A percentile compares a stretch with the other conserved stretches of the same genome.
phyloP scores from a whole-genome alignment of 371 early-diverging fungal species.

The Mucor sp. region DNA sequence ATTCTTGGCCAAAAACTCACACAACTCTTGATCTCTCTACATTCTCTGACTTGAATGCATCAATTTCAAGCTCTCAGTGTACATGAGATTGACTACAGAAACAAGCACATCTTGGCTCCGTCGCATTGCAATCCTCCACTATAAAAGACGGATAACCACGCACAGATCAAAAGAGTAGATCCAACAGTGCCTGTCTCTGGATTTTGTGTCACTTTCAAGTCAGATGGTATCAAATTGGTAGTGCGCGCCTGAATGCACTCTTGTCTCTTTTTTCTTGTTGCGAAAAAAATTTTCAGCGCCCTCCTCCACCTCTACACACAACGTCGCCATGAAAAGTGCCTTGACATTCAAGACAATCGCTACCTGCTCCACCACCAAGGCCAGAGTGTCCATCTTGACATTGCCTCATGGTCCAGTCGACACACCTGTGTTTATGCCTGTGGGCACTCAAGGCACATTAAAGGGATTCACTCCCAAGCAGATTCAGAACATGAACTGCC shows the following conservation, averaged over 20 bases:
- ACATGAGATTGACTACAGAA: too few relatives aligned
- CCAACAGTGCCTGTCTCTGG: neutral
- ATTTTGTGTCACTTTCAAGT: neutral
- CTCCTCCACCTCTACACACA: neutral
- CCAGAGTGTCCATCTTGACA: slow-evolving; percentile 77
- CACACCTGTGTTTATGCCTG: slow-evolving; percentile 97
- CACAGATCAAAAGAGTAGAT: too few relatives aligned
- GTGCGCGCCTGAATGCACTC: neutral
- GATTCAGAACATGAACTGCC: slow-evolving; percentile 82
- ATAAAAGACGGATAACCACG: too few relatives aligned
- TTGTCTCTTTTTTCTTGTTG: neutral
- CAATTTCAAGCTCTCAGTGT: too few relatives aligned
- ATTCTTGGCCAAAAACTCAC: too few relatives aligned
- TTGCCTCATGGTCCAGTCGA: slow-evolving; percentile 85
- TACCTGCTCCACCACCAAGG: slow-evolving; percentile 90
- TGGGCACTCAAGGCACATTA: slow-evolving; percentile 96
- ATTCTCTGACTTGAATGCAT: too few relatives aligned
- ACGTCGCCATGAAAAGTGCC: slow-evolving; percentile 25
- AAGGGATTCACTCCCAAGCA: slow-evolving; percentile 87
- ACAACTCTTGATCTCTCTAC: too few relatives aligned
- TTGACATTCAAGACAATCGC: slow-evolving; percentile 48
- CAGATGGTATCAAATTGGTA: neutral
- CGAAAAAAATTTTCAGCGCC: neutral
- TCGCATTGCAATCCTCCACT: too few relatives aligned
- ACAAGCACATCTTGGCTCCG: too few relatives aligned